phyloP scores from a whole-genome alignment of 257 asterid species.

The Gardenia jasminoides region DNA sequence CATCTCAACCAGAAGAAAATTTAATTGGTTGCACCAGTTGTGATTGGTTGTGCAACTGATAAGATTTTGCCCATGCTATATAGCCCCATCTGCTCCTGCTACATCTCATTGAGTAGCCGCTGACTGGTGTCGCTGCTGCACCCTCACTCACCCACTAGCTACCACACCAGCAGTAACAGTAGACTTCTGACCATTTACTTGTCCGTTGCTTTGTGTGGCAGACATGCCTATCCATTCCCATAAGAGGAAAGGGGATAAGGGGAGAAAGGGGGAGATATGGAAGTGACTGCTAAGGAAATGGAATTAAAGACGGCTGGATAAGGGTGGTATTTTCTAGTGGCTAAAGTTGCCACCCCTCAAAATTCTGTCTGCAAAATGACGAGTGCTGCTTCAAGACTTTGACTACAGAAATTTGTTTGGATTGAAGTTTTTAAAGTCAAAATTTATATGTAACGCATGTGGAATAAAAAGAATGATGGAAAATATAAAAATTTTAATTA shows the following conservation, averaged over 20 bases:
- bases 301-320: neutral
- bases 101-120: neutral
- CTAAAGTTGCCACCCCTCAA: neutral
- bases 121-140: neutral
- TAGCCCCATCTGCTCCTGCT: neutral
- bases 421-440: too few relatives aligned
- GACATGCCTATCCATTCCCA: conserved; percentile 20
- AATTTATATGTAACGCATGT: too few relatives aligned
- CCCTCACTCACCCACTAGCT: too few relatives aligned
- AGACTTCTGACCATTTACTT: neutral
- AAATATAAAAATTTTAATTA: too few relatives aligned
- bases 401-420: too few relatives aligned
- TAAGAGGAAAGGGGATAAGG: conserved; percentile 10
- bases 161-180: neutral
- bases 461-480: too few relatives aligned
- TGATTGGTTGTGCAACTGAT: conserved; percentile 30
- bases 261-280: neutral
- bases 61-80: conserved; percentile 17
- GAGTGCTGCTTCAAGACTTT: conserved; percentile 2
- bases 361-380: neutral
- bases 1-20: neutral
- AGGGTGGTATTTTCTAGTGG: neutral
- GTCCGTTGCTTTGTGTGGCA: conserved; percentile 10
- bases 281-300: neutral
- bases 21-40: neutral